These are phyloP conservation scores for Paramecium bursaria DNA, from an alignment of 73 alveolate species.

Conservation along the genomic window DNA sequence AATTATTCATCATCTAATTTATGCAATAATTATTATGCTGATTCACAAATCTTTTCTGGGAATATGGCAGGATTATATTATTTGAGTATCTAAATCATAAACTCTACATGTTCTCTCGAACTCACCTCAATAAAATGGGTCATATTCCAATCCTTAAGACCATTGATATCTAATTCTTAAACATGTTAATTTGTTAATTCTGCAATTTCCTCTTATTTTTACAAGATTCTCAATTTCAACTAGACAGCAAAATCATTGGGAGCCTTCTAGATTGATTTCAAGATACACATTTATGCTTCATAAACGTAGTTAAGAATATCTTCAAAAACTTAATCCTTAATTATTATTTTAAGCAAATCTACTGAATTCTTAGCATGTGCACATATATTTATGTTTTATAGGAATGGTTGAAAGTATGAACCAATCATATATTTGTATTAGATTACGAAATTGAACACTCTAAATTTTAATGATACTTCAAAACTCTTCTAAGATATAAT, in stretches of 20 bases:
- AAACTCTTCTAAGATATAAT: constrained; percentile 2
- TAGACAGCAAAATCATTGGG: constrained; percentile 42
- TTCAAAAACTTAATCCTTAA: neutral
- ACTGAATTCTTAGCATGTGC: constrained; percentile 55
- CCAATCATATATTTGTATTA: neutral
- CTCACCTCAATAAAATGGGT: neutral
- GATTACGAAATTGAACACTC: neutral
- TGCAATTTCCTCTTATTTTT: constrained; percentile 29
- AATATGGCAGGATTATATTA: neutral
- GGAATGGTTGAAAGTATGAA: constrained; percentile 25
- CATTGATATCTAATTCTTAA: neutral
- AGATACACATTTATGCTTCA: constrained; percentile 31
- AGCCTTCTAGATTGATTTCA: neutral
- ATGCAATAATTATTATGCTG: constrained; percentile 15
- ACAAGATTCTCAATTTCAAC: constrained; percentile 3
- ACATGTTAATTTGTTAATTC: neutral
- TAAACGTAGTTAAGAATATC: neutral
- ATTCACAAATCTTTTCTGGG: neutral
- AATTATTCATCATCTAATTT: constrained; percentile 37
- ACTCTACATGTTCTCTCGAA: constrained; percentile 42
- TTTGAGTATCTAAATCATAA: constrained; percentile 13
- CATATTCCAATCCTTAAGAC: constrained; percentile 1
- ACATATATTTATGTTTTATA: constrained; percentile 23
- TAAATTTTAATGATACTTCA: neutral
- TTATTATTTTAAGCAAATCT: neutral